phyloP scores from a whole-genome alignment of 169 alveolate species.

The Amoebophrya sp. region DNA sequence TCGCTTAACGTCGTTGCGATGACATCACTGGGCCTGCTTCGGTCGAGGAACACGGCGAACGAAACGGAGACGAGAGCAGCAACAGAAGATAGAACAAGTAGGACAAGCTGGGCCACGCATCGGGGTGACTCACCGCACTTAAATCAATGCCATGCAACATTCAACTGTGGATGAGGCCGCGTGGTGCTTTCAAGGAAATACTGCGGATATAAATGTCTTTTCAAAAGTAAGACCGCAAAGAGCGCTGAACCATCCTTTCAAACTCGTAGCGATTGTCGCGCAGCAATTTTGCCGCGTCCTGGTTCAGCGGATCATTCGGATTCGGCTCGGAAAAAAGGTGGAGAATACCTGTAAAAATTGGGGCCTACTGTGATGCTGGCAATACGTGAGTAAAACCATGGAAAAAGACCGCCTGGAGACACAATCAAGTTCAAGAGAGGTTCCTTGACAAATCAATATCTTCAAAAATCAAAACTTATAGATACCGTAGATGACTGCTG shows the following conservation, averaged over 20 bases:
- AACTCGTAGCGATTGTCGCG: constrained; percentile 22
- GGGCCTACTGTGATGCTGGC: background rate
- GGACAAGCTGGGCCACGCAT: no score
- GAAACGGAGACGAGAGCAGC: no score
- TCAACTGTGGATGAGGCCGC: no score
- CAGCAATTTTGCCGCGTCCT: constrained; percentile 21
- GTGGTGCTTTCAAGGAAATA: no score
- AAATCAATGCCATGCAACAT: no score
- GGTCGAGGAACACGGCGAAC: no score
- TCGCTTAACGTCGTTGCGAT: no score
- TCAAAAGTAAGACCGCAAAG: no score
- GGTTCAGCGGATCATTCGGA: constrained; percentile 32
- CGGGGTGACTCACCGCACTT: no score
- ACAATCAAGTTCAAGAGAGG: background rate
- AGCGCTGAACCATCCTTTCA: constrained; percentile 3
- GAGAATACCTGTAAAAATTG: background rate
- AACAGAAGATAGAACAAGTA: no score
- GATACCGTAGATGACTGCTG: constrained; percentile 62
- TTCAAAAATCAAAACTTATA: background rate
- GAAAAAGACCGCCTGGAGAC: background rate
- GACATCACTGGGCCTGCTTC: no score
- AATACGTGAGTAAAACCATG: background rate
- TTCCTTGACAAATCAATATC: background rate
- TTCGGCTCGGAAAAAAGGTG: constrained; percentile 25
- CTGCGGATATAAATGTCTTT: no score